A percentile compares a stretch with the other conserved stretches of the same genome.
phyloP scores from a whole-genome alignment of 495 filamentous ascomycete genomes.

The Daldinia decipiens region DNA sequence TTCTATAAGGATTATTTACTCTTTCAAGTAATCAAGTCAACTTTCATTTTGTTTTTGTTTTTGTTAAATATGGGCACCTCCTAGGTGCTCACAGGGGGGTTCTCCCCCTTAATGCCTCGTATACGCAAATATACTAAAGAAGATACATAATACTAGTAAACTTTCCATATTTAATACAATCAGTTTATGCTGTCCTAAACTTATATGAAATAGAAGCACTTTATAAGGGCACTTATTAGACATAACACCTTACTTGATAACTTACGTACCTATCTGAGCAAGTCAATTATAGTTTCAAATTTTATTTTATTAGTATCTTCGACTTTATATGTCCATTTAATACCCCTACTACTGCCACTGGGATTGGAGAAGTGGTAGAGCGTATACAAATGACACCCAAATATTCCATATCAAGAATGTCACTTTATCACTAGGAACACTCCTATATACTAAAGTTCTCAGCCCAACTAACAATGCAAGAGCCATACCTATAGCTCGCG shows the following conservation, averaged over 20 bases:
- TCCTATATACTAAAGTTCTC: not conserved
- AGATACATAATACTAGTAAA: not conserved
- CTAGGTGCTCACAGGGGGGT: too few species aligned
- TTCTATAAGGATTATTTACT: not conserved
- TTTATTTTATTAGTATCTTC: too few species aligned
- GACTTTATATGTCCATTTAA: too few species aligned
- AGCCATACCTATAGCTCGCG: constrained; percentile 36
- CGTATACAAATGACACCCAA: constrained; percentile 9
- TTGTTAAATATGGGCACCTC: not conserved
- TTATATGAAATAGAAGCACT: not conserved
- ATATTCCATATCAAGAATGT: constrained; percentile 21
- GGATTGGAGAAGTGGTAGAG: not conserved
- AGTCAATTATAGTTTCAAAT: too few species aligned
- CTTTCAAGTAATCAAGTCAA: not conserved
- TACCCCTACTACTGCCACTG: not conserved
- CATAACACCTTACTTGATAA: too few species aligned
- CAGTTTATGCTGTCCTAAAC: not conserved
- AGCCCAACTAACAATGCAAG: constrained; percentile 42
- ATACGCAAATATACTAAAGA: too few species aligned
- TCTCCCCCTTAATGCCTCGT: too few species aligned
- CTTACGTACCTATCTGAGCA: too few species aligned
- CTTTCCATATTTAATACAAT: not conserved
- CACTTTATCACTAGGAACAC: constrained; percentile 11
- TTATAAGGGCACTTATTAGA: too few species aligned
- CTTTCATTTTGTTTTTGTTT: not conserved